Base-by-base conservation (phyloP, 2,329 filamentous ascomycete species). In the Aquanectria penicillioides region DNA sequence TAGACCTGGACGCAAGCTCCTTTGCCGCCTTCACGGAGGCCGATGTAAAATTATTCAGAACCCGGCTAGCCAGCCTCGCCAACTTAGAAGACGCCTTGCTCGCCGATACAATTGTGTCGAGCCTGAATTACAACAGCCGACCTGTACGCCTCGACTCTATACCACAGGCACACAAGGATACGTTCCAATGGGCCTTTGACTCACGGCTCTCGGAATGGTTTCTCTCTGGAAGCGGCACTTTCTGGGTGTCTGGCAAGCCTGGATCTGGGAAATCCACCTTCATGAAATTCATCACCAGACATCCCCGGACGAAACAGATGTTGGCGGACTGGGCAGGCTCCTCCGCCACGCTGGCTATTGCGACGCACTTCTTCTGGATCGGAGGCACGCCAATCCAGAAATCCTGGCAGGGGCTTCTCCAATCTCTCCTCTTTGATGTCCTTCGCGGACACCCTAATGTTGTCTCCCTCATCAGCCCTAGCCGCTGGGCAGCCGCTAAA, bases 181-280 rank as follows among this genome's bases (percentile, higher is more conserved):
- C 47, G 8, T 50, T 38, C 10, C 23, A 50, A 25, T 50, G 47
- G n/a, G 23, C 33, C 10, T 50, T 40, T 15, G 47, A 40, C 33
- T 50, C 34, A 15, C 33, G n/a, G 22, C 33, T 50, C 34, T 6
- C 33, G 1, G 23, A 40, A 2, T 38, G 47, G 47, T 38, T 40
- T 10, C 4, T 2, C 33, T 40, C 47, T 20, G 33, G 33, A 8
- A 28, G 20, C 18, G 47, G 34, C 25, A 50, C 33, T 6, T 40
- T 50, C 34, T 50, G 33, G 47, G 22, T 50, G 22, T 50, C 47
- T 9, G 47, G 34, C n/a, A n/a, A n/a, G n/a, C n/a, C n/a, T n/a
- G n/a, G n/a, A n/a, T n/a, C n/a, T n/a, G n/a, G n/a, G n/a, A n/a
- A n/a, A n/a, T n/a, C n/a, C n/a, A n/a, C n/a, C n/a, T n/a, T n/a